Percentiles rank a stretch among this genome's conserved stretches.
Evolutionary conservation across 495 filamentous ascomycete species (phyloP).

Genomic region (Penicillium soppii): DNA sequence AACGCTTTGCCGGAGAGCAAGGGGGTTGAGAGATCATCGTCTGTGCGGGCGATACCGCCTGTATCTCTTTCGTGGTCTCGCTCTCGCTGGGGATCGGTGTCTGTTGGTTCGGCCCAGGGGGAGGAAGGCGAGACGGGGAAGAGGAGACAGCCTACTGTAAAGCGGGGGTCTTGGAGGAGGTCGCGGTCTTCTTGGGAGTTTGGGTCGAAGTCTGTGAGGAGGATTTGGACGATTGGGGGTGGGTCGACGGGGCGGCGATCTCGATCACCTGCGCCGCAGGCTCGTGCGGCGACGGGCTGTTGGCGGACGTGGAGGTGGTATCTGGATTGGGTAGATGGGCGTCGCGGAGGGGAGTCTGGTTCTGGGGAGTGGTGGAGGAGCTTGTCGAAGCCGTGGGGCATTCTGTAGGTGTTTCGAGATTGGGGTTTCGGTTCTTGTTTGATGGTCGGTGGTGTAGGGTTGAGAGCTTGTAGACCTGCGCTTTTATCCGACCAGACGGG

Average conservation of each 20-base stretch:
- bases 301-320: slow-evolving; percentile 76
- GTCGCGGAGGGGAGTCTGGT: slow-evolving; percentile 25
- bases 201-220: slow-evolving; percentile 63
- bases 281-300: slow-evolving; percentile 84
- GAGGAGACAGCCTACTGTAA: slow-evolving; percentile 76
- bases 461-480: slow-evolving; percentile 16
- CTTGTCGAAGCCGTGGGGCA: slow-evolving; percentile 43
- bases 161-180: slow-evolving; percentile 70
- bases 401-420: slow-evolving; percentile 28
- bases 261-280: slow-evolving; percentile 91
- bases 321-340: slow-evolving; percentile 26
- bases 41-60: slow-evolving; percentile 19
- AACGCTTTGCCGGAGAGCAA: slow-evolving; percentile 43
- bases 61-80: slow-evolving; percentile 5
- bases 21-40: slow-evolving; percentile 30
- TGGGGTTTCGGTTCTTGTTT: slow-evolving; percentile 10
- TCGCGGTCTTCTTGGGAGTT: slow-evolving; percentile 49
- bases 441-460: slow-evolving; percentile 5
- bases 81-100: slow-evolving; percentile 54
- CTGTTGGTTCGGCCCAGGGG: slow-evolving; percentile 6
- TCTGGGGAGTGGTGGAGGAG: slow-evolving; percentile 39
- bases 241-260: slow-evolving; percentile 94
- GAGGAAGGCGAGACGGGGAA: slow-evolving; percentile 45
- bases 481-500: slow-evolving; percentile 37
- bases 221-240: slow-evolving; percentile 88